Evolutionary conservation across 257 asterid genomes (phyloP), one percentile per base, ranked within the genome.

Genomic region (Phtheirospermum japonicum): DNA sequence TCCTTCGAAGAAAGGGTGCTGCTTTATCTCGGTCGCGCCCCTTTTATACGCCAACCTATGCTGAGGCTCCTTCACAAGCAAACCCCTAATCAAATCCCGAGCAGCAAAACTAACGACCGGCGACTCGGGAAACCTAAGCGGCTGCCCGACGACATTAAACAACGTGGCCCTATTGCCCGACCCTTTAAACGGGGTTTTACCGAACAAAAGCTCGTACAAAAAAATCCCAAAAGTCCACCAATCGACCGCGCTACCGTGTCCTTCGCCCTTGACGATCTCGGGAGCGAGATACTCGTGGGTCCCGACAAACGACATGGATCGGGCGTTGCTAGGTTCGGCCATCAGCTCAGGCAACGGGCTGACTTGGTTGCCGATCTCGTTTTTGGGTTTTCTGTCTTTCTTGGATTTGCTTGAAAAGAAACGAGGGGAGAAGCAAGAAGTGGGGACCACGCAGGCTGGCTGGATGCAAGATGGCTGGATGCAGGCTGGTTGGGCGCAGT

Each of bases 191-290:
- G 89, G 89, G 7, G 89, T 83, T 46, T 74, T 73, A 4, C 89
- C 86, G 2, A 83, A 80, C 65, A 83, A 54, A 34, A 83, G 80
- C 72, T 83, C 86, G 17, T 83, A 77, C 11, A 82, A 31, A 57
- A 82, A 82, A 16, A 83, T 77, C 59, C 89, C 89, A 12, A 79
- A 82, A 9, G 89, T 82, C 89, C 89, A 82, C 89, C 89, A 82
- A 26, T 82, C 89, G 19, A 83, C 89, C 0, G 86, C 86, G 45
- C 89, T 83, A n/a, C 89, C 89, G 34, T 83, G 89, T 7, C 89
- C 89, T 66, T 83, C 89, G 0, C 89, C 89, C 72, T 79, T 76
- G 66, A 82, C 73, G 61, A 81, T 81, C 64, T 82, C 85, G 0
- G 88, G 88, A 7, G 85, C 88, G 13, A 81, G 69, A 34, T 82